Percentiles rank a stretch among this genome's conserved stretches.
Conservation (phyloP, 1,284 basidiomycete genomes). For the Pterulicium gracile region DNA sequence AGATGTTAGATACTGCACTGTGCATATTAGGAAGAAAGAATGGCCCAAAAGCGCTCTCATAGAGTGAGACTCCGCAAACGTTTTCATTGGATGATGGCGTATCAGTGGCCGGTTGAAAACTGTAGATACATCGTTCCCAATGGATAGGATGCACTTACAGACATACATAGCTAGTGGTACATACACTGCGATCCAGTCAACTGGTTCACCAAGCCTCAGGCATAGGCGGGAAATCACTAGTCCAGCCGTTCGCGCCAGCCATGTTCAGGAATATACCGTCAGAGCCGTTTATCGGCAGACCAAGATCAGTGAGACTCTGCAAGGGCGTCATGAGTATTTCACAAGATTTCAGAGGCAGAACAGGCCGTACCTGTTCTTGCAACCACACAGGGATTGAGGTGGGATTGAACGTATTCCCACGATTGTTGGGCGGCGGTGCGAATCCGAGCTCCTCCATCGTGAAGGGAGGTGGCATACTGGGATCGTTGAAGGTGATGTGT, state of each 20-base stretch:
- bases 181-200: not conserved
- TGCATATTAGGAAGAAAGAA: too few species aligned
- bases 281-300: constrained; percentile 79
- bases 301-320: constrained; percentile 78
- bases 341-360: constrained; percentile 7
- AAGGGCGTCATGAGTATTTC: constrained; percentile 7
- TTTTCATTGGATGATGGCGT: too few species aligned
- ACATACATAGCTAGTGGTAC: too few species aligned
- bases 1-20: too few species aligned
- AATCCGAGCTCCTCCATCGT: constrained; percentile 78
- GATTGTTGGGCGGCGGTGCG: constrained; percentile 56
- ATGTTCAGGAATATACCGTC: constrained; percentile 82
- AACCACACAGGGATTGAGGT: constrained; percentile 71
- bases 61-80: too few species aligned
- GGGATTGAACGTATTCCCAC: constrained; percentile 61
- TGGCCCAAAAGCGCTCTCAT: too few species aligned
- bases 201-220: constrained; percentile 64
- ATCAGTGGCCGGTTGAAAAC: too few species aligned
- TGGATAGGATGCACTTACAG: too few species aligned
- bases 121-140: too few species aligned
- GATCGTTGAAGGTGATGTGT: constrained; percentile 38
- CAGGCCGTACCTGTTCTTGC: constrained; percentile 57
- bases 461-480: constrained; percentile 50
- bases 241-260: constrained; percentile 60
- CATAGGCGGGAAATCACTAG: constrained; percentile 60